Conservation (phyloP, 2,329 filamentous ascomycete species). For the Colletotrichum acutatum region DNA sequence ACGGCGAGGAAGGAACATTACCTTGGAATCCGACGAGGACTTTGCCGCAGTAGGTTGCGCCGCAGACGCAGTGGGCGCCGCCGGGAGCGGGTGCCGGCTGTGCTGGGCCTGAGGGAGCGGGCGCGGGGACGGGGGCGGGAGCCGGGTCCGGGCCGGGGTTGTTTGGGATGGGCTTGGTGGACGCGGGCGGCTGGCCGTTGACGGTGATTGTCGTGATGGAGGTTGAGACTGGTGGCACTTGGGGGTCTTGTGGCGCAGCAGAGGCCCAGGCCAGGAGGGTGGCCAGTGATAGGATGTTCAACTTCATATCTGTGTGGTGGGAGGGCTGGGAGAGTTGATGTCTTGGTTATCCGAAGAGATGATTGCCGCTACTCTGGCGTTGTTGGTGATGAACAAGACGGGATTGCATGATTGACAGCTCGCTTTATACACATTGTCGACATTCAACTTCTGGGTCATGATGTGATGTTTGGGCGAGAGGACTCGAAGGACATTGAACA, state of each 20-base stretch:
- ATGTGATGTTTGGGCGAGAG: too few species aligned
- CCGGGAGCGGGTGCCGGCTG: conserved; percentile 33
- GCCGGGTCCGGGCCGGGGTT: conserved; percentile 6
- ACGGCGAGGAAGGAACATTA: background rate
- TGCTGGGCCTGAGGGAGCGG: background rate
- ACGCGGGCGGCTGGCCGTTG: conserved; percentile 1
- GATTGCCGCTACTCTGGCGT: background rate
- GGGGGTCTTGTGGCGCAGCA: conserved; percentile 26
- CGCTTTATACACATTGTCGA: conserved; percentile 21
- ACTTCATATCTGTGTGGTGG: conserved; percentile 8
- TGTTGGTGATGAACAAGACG: background rate
- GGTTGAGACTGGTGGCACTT: conserved; percentile 7
- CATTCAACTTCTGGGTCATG: background rate
- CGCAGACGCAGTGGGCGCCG: conserved; percentile 52
- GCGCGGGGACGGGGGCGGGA: background rate
- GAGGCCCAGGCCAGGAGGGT: conserved; percentile 13
- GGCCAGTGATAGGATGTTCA: conserved; percentile 12
- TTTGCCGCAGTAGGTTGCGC: conserved; percentile 54
- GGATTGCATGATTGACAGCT: conserved; percentile 5
- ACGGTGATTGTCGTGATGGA: conserved; percentile 27
- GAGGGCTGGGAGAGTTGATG: background rate
- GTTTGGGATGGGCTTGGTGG: conserved; percentile 24
- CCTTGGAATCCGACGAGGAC: conserved; percentile 45
- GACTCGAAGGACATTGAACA: background rate
- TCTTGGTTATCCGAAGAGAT: background rate